Percentiles rank a stretch among this genome's conserved stretches.
phyloP scores from a whole-genome alignment of 495 filamentous ascomycete species.

The Opeltia flavorubescens region DNA sequence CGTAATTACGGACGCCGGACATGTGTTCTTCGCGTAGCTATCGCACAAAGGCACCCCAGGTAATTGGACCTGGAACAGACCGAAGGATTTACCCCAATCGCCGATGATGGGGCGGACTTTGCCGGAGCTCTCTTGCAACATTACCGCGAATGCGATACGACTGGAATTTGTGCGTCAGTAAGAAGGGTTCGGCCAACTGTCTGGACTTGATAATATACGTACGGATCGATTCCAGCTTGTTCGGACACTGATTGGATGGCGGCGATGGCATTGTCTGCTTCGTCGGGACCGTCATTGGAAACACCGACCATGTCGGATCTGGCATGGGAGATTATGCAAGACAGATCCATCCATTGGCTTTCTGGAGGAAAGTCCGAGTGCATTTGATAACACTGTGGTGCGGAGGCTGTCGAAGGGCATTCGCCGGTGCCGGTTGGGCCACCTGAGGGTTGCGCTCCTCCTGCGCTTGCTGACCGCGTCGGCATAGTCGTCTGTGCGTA shows the following conservation, averaged over 20 bases:
- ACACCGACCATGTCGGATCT: neutral
- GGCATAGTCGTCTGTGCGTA: neutral
- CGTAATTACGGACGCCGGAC: neutral
- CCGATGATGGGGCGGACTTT: conserved; percentile 4
- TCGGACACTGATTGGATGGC: conserved; percentile 1
- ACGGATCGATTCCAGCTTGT: neutral
- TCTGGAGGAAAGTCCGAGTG: neutral
- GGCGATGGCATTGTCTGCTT: conserved; percentile 4
- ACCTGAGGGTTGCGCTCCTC: too few species aligned
- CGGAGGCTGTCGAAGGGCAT: neutral
- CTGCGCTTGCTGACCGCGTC: too few species aligned
- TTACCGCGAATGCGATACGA: conserved; percentile 2
- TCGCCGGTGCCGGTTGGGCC: neutral
- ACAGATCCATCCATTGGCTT: neutral
- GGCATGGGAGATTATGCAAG: neutral
- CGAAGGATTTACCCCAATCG: conserved; percentile 4
- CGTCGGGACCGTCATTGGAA: conserved; percentile 1
- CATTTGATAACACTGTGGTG: conserved; percentile 1
- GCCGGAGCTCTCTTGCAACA: conserved; percentile 8
- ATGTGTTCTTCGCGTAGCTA: conserved; percentile 1
- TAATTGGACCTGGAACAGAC: conserved; percentile 8
- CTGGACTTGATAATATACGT: neutral
- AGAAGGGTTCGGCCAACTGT: too few species aligned
- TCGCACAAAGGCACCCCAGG: neutral
- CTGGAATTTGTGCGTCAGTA: neutral